A percentile compares a stretch with the other conserved stretches of the same genome.
Conservation (phyloP, 2,329 filamentous ascomycete species). For the Xenosphaeropsis pyriputrescens region DNA sequence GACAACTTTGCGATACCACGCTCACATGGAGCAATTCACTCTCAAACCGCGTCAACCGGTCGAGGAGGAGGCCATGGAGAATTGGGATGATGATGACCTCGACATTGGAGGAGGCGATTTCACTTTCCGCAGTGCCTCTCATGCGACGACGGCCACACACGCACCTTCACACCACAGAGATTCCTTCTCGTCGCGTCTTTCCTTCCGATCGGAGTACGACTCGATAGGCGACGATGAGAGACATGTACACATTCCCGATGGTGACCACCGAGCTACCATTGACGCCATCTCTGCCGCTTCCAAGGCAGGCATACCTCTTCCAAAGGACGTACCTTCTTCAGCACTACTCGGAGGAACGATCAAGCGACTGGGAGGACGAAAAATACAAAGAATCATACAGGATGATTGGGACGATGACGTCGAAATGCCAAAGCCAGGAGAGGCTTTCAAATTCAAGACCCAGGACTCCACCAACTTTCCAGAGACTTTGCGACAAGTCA, state of each 20-base stretch:
- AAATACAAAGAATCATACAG: constrained; percentile 56
- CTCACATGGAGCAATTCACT: constrained; percentile 15
- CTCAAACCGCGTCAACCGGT: constrained; percentile 20
- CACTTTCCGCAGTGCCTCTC: constrained; percentile 33
- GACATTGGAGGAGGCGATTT: constrained; percentile 55
- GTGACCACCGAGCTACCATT: constrained; percentile 70
- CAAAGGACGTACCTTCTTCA: constrained; percentile 72
- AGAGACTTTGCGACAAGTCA: constrained; percentile 51
- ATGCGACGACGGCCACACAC: constrained; percentile 25
- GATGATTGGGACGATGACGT: constrained; percentile 76
- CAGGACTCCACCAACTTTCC: constrained; percentile 48
- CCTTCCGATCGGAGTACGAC: constrained; percentile 70
- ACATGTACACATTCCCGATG: constrained; percentile 70
- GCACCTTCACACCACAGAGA: constrained; percentile 45
- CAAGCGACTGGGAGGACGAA: constrained; percentile 68
- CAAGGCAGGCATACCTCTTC: constrained; percentile 82
- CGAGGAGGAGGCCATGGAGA: constrained; percentile 50
- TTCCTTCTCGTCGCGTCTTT: constrained; percentile 69
- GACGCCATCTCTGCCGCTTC: constrained; percentile 82
- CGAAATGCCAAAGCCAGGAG: constrained; percentile 45
- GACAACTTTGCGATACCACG: not conserved
- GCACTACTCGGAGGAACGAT: constrained; percentile 88
- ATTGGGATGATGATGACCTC: constrained; percentile 69
- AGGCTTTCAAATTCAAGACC: constrained; percentile 49
- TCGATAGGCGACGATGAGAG: constrained; percentile 74